Percentiles rank a stretch among this genome's conserved stretches.
Evolutionary conservation across 2,329 filamentous ascomycete species (phyloP).

Genomic region (Ascochyta rabiei): DNA sequence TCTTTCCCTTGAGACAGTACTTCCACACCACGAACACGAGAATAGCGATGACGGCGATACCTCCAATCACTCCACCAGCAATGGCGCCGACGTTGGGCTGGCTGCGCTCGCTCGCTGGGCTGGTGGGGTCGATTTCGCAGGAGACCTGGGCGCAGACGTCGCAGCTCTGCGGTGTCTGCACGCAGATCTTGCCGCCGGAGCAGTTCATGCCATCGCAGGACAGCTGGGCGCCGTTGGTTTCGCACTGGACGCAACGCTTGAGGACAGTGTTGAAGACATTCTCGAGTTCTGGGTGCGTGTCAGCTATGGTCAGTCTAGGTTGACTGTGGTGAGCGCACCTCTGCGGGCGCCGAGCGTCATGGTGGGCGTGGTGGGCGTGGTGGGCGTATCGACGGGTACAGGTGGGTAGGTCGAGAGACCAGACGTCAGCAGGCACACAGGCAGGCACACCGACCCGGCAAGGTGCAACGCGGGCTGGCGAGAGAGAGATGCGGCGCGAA

Average conservation of each 20-base stretch:
- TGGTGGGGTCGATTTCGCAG: constrained; percentile 55
- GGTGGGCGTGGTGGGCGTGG: constrained; percentile 2
- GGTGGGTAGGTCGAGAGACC: not conserved
- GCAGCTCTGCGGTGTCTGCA: constrained; percentile 65
- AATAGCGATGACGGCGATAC: constrained; percentile 74
- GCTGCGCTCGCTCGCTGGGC: constrained; percentile 29
- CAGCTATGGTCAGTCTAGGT: constrained; percentile 1
- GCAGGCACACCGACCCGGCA: constrained; percentile 1
- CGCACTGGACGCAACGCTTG: constrained; percentile 66
- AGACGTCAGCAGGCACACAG: constrained; percentile 7
- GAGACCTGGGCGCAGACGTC: constrained; percentile 62
- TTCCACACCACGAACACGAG: constrained; percentile 83
- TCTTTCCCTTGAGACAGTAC: constrained; percentile 82
- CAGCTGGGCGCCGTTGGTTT: constrained; percentile 50
- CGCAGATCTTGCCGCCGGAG: constrained; percentile 61
- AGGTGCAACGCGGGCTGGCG: constrained; percentile 9
- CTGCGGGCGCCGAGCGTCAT: constrained; percentile 18
- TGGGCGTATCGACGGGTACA: constrained; percentile 4
- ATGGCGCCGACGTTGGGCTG: constrained; percentile 79
- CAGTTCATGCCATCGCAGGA: constrained; percentile 64
- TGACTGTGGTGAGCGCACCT: constrained; percentile 1
- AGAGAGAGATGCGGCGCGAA: constrained; percentile 1
- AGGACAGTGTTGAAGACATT: constrained; percentile 54
- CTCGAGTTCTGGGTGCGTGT: constrained; percentile 40
- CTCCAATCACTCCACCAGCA: constrained; percentile 88